A percentile compares a stretch with the other conserved stretches of the same genome.
phyloP scores from a whole-genome alignment of 2,329 filamentous ascomycete species.

The Aspergillus calidoustus region DNA sequence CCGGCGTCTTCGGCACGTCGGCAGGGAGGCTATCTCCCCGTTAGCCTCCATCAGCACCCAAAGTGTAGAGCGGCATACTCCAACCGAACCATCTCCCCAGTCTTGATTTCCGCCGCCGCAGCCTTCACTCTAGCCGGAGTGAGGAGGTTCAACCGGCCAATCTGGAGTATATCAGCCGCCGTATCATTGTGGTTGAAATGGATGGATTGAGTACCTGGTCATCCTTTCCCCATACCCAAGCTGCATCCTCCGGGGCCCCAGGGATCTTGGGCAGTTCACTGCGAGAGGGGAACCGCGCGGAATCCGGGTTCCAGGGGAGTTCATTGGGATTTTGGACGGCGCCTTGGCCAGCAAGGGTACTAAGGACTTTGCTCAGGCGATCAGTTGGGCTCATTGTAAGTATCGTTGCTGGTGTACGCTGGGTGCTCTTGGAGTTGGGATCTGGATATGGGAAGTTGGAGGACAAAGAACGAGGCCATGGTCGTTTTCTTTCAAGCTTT shows the following conservation, averaged over 20 bases:
- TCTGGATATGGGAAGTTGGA: background rate
- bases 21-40: constrained; percentile 53
- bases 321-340: constrained; percentile 32
- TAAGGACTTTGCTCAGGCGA: background rate
- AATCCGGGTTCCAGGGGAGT: constrained; percentile 60
- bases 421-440: background rate
- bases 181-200: background rate
- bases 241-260: constrained; percentile 59
- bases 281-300: constrained; percentile 56
- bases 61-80: constrained; percentile 45
- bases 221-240: constrained; percentile 65
- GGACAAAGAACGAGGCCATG: background rate
- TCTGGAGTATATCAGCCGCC: constrained; percentile 18
- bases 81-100: constrained; percentile 60
- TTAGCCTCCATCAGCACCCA: background rate
- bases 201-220: constrained; percentile 49
- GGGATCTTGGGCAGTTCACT: constrained; percentile 58
- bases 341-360: constrained; percentile 19
- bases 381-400: constrained; percentile 5
- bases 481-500: background rate
- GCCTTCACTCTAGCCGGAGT: constrained; percentile 60
- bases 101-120: constrained; percentile 58
- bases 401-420: background rate
- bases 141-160: constrained; percentile 58
- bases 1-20: constrained; percentile 56